Conservation (phyloP, 768 basidiomycete genomes). For the Macrolepiota dolichaula region DNA sequence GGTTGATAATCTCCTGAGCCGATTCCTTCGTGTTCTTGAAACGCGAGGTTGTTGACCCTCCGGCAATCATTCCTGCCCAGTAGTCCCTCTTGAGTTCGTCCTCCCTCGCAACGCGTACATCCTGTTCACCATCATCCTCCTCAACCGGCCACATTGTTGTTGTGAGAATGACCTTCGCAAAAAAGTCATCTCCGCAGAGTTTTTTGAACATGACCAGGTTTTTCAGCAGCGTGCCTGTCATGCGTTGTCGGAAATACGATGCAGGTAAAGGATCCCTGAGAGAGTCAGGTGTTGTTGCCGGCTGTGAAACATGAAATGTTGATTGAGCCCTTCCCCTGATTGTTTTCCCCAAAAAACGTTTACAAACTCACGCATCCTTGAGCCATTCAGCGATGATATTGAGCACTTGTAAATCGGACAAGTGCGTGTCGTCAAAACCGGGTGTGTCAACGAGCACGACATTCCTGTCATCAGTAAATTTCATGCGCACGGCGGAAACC, state of each 20-base stretch:
- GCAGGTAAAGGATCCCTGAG: slow-evolving; percentile 12
- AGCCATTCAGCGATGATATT: neutral
- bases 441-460: neutral
- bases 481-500: neutral
- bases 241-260: slow-evolving; percentile 11
- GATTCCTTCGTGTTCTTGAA: neutral
- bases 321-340: neutral
- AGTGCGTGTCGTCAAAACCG: neutral
- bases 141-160: neutral
- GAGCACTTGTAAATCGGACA: neutral
- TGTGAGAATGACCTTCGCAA: neutral
- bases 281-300: neutral
- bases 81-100: neutral
- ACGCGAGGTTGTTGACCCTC: neutral
- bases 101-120: neutral
- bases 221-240: slow-evolving; percentile 4
- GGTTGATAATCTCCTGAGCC: neutral
- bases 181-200: slow-evolving; percentile 16
- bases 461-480: neutral
- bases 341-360: too few relatives aligned
- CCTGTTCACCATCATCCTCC: neutral
- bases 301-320: neutral
- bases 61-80: neutral
- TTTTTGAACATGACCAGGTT: slow-evolving; percentile 10
- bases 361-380: neutral